Evolutionary conservation across 2,329 filamentous ascomycete genomes (phyloP), one percentile per base, ranked within the genome.

Genomic region (Colletotrichum magnum): DNA sequence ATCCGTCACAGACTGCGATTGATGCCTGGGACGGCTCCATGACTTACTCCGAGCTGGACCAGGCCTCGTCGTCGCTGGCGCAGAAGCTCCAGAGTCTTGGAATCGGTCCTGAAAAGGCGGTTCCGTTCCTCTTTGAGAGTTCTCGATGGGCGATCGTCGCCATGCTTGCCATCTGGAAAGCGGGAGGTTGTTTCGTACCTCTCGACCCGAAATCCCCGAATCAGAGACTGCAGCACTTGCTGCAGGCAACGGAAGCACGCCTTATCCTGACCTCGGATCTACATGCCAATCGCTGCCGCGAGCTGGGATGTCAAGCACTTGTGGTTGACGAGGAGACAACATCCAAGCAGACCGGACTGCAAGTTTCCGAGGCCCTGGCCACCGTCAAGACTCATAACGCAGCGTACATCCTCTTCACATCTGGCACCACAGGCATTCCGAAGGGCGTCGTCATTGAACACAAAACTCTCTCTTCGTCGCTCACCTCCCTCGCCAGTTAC

Each of bases 341-440:
- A 5, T 43, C 28, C 32, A 10, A 36, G 32, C 32, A 36, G 5
- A 3, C 32, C 32, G 3, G 10, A 36, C 28, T 15, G 26, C 26
- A 21, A 16, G n/a, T n/a, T 15, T 5, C 21, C 18, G 13, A 10
- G 21, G 9, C 18, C 5, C 36, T 48, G 9, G n/a, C 56, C 18
- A 21, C 56, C 5, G 45, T 57, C 12, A 18, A 39, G 6, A 51
- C 57, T 3, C 13, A 21, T 43, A 72, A 71, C 50, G 62, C 71
- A 0, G 74, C 74, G 0, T 78, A 75, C 39, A 61, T 76, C 0
- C 58, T 78, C 16, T 78, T 76, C 47, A 78, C 77, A 0, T 78
- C 76, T 0, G 76, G 77, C 2, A 74, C 68, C 1, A 76, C 77
- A 0, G 77, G 76, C 1, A 64, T 65, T 13, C 76, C 59, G 4